Base-by-base conservation (phyloP, 495 filamentous ascomycete genomes). In the Venustampulla echinocandica region DNA sequence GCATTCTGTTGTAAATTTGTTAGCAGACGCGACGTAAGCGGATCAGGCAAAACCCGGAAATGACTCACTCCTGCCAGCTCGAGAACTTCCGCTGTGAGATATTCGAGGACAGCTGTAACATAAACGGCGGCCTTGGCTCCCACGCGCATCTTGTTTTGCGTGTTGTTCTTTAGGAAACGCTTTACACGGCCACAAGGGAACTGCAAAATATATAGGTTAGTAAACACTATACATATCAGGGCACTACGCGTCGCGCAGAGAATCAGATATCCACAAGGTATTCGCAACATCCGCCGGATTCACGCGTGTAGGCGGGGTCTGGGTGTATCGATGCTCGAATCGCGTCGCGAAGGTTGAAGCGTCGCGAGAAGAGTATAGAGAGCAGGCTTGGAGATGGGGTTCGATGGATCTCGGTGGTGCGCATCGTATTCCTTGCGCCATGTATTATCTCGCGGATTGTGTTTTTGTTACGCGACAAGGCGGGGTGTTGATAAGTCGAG, bases 121-220 rank as follows among this genome's bases (percentile, higher is more conserved):
- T 98, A 98, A 61, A 98, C 92, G 45, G 92, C 88, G 47, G 92
- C 92, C 74, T 98, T 98, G 56, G 92, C 92, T 58, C 92, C 93
- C 55, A 98, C 93, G 71, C 92, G 90, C 88, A 96, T 97, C 77
- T 97, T 97, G 69, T 95, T 93, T 59, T 96, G 92, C 19, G 92
- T 97, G 70, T 95, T 95, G 68, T 92, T 92, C 78, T 96, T 96
- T 62, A 98, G 73, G 74, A 96, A 95, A 71, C 92, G 90, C 82
- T 98, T 98, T 62, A 98, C 90, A 83, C 92, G 93, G 69, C 92
- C 92, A 64, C 92, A 98, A 32, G 92, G 92, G 71, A 98, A 98
- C 93, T 98, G 63, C 49, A 54, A 19, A 43, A 30, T 20, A 41
- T 15, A 32, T n/a, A n/a, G n/a, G n/a, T n/a, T n/a, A n/a, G n/a